Conservation (phyloP, 352 stramenopile species). For the Phytophthora hibernalis region DNA sequence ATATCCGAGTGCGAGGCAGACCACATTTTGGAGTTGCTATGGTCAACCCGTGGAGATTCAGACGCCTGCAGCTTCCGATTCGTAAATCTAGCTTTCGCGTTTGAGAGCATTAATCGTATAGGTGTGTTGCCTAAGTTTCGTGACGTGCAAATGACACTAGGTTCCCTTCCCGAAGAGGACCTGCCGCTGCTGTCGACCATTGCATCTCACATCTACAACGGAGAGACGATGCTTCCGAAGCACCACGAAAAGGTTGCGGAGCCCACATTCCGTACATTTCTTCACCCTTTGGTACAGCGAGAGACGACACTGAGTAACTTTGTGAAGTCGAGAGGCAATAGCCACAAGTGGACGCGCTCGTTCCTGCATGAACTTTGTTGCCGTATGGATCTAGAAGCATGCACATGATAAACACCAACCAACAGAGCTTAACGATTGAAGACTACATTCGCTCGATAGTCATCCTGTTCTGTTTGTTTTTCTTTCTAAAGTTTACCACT, state of each 20-base stretch:
- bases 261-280: constrained; percentile 9
- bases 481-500: too few relatives aligned
- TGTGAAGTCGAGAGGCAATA: constrained; percentile 14
- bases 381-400: constrained; percentile 34
- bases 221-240: constrained; percentile 27
- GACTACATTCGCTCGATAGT: too few relatives aligned
- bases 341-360: constrained; percentile 28
- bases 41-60: constrained; percentile 1
- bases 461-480: too few relatives aligned
- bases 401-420: not conserved
- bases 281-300: constrained; percentile 3
- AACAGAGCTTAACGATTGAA: too few relatives aligned
- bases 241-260: constrained; percentile 1
- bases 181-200: not conserved
- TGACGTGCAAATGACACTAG: constrained; percentile 2
- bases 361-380: constrained; percentile 37
- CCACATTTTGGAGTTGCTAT: constrained; percentile 22
- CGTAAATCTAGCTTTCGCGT: constrained; percentile 12
- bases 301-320: constrained; percentile 6
- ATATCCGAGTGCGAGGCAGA: not conserved
- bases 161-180: not conserved
- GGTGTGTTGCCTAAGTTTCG: not conserved
- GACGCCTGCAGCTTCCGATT: constrained; percentile 7
- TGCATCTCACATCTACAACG: constrained; percentile 30
- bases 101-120: not conserved